phyloP scores from a whole-genome alignment of 352 stramenopile genomes.

The Thraustochytrium aureum region DNA sequence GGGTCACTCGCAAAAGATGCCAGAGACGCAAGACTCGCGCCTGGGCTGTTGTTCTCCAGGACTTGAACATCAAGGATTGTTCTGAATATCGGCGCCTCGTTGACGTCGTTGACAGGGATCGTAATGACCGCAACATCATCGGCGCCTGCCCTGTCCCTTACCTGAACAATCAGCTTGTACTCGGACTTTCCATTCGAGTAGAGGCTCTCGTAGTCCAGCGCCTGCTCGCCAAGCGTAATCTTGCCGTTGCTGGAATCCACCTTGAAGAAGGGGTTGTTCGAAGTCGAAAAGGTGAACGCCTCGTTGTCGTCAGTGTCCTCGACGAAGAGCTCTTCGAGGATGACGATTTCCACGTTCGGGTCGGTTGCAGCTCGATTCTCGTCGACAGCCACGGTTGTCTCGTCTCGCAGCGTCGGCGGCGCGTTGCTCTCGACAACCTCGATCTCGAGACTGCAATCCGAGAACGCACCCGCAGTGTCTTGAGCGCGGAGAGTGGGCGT shows the following conservation, averaged over 20 bases:
- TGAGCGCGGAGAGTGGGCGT: background rate
- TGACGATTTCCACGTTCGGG: background rate
- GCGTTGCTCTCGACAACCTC: constrained; percentile 8
- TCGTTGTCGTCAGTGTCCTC: constrained; percentile 12
- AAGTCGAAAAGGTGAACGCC: constrained; percentile 14
- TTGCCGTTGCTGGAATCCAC: constrained; percentile 3
- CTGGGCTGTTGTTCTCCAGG: background rate
- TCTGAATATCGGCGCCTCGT: constrained; percentile 28
- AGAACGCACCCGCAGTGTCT: background rate
- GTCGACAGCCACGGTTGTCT: background rate
- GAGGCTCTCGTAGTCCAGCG: constrained; percentile 34
- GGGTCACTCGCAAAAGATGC: background rate
- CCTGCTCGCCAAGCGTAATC: background rate
- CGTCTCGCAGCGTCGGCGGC: background rate
- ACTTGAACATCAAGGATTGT: background rate
- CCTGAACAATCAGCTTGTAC: constrained; percentile 44
- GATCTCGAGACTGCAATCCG: background rate
- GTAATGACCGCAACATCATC: constrained; percentile 44
- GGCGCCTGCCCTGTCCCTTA: constrained; percentile 9
- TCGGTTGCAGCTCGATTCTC: background rate
- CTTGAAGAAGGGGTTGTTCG: constrained; percentile 19
- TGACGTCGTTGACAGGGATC: constrained; percentile 29
- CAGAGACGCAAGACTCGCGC: background rate
- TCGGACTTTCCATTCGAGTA: no score
- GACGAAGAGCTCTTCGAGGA: background rate